Evolutionary conservation across 805 yeast genomes (phyloP), one percentile per base, ranked within the genome.

Genomic region (Wickerhamiella occidentalis): DNA sequence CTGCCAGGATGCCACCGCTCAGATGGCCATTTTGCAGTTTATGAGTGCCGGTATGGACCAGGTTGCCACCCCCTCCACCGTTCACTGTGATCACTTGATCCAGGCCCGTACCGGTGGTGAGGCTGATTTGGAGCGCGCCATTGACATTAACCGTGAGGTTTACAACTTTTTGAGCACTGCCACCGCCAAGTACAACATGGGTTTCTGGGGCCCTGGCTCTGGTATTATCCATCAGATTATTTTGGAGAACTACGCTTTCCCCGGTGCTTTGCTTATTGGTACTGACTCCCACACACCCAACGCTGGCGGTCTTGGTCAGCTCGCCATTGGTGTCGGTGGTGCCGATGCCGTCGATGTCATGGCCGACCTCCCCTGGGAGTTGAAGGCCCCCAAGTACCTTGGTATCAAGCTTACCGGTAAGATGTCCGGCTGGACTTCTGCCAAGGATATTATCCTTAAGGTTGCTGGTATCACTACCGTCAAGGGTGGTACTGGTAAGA

Each of bases 281-380:
- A 88, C 96, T 51, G 96, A 88, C 72, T 86, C 95, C 29, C 96
- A 88, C 72, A 88, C 96, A 60, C 96, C 96, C 54, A 88, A 88
- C 69, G 96, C 96, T 52, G 96, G 96, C 76, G 96, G 96, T 72
- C 77, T 88, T 64, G 96, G 96, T 73, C 94, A 85, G 72, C 78
- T 88, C 63, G 96, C 96, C 58, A 88, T 88, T 60, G 97, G 96
- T 78, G 96, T 90, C 59, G 97, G 96, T 76, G 97, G 97, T 77
- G 97, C 97, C 58, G 97, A 88, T 69, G 96, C 96, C 55, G 97
- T 88, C 59, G 97, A 88, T 68, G 96, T 86, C 54, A 78, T 88
- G 80, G 85, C 96, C 54, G 82, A 83, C 64, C 76, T 86, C 58
- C 82, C 97, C 51, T 88, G 97, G 97, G 97, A 88, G 73, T 79